Conservation (phyloP, 257 asterid species). For the Eucommia ulmoides region DNA sequence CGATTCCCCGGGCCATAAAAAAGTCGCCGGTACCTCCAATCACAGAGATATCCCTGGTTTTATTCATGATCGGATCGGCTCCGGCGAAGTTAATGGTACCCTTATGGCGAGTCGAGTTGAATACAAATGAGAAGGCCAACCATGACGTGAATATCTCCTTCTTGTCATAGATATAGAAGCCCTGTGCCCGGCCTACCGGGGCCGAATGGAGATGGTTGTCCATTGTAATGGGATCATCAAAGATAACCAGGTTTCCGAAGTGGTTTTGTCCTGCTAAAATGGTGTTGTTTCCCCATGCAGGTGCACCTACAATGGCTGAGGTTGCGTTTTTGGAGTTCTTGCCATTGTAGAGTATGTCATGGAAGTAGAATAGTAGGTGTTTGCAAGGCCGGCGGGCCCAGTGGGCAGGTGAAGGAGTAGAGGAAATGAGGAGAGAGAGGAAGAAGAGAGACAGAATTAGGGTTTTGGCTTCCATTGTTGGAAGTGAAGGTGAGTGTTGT, state of each 20-base stretch:
- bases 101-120: conserved; percentile 2
- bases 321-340: conserved; percentile 2
- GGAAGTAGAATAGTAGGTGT: neutral
- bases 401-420: neutral
- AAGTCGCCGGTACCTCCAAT: conserved; percentile 9
- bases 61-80: conserved; percentile 3
- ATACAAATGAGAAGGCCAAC: conserved; percentile 1
- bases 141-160: neutral
- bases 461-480: neutral
- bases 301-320: conserved; percentile 2
- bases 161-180: conserved; percentile 1
- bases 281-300: conserved; percentile 3
- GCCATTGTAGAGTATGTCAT: conserved; percentile 3
- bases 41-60: conserved; percentile 4
- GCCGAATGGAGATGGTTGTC: conserved; percentile 2
- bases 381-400: neutral
- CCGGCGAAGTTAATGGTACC: conserved; percentile 4
- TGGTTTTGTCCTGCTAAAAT: neutral
- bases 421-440: neutral
- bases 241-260: conserved; percentile 2
- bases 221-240: conserved; percentile 5
- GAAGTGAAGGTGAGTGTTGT: no score
- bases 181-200: conserved; percentile 3
- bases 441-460: neutral
- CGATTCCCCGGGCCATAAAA: conserved; percentile 6